These are phyloP conservation scores for Corymbia maculata DNA, from an alignment of 345 rosid species.

Conservation along the genomic window DNA sequence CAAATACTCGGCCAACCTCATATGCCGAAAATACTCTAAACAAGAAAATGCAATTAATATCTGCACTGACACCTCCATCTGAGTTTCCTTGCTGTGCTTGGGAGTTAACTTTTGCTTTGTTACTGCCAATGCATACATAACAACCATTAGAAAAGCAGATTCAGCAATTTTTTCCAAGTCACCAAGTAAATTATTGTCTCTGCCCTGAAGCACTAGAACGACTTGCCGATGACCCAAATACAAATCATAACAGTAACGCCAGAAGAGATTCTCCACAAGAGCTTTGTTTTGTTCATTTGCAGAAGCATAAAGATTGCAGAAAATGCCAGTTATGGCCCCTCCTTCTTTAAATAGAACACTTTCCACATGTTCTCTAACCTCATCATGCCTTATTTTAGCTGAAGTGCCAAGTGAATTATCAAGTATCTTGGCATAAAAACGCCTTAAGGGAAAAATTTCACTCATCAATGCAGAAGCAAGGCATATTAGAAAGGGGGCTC, in stretches of 20 bases:
- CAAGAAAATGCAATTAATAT: constrained; percentile 74
- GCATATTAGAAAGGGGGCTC: constrained; percentile 40
- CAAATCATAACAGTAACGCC: constrained; percentile 72
- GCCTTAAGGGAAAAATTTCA: constrained; percentile 61
- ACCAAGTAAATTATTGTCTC: constrained; percentile 40
- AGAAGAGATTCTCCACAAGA: constrained; percentile 55
- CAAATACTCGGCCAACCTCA: constrained; percentile 85
- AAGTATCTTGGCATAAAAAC: constrained; percentile 34
- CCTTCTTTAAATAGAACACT: constrained; percentile 67
- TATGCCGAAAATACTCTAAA: constrained; percentile 73
- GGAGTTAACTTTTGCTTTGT: constrained; percentile 53
- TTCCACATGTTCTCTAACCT: constrained; percentile 46
- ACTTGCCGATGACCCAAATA: constrained; percentile 60
- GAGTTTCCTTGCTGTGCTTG: constrained; percentile 35
- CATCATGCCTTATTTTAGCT: constrained; percentile 10
- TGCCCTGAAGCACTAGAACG: constrained; percentile 52
- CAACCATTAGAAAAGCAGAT: constrained; percentile 91
- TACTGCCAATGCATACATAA: constrained; percentile 64
- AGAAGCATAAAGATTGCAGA: constrained; percentile 68
- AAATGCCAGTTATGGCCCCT: constrained; percentile 60
- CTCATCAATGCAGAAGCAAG: constrained; percentile 58
- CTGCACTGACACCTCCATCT: constrained; percentile 57
- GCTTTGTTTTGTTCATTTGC: constrained; percentile 50
- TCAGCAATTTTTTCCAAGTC: constrained; percentile 79
- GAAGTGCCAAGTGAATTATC: constrained; percentile 9